A percentile compares a stretch with the other conserved stretches of the same genome.
Conservation (phyloP, 75 land plant species). For the Gnetum montanum region DNA sequence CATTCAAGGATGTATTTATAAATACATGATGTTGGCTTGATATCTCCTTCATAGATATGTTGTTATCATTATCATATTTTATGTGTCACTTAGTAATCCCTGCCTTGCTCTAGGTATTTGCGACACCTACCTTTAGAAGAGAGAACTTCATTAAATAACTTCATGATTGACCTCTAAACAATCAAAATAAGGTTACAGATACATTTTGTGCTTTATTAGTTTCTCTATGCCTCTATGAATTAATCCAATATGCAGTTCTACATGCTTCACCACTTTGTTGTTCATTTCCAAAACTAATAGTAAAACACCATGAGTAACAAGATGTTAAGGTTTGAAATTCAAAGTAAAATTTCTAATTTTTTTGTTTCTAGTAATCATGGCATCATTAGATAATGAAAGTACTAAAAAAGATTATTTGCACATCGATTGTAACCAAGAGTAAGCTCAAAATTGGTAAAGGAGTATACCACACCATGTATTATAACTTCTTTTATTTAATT, state of each 20-base stretch:
- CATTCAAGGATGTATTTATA: background rate
- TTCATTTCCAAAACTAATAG: constrained; percentile 7
- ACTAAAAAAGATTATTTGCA: too few relatives aligned
- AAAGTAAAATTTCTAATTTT: constrained; percentile 6
- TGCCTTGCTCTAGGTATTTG: background rate
- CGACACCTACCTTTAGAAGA: background rate
- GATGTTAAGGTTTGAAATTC: constrained; percentile 10
- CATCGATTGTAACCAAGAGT: too few relatives aligned
- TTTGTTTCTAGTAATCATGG: background rate
- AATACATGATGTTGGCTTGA: background rate
- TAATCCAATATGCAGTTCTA: too few relatives aligned
- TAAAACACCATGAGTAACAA: constrained; percentile 8
- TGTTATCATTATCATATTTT: background rate
- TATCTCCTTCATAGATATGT: background rate
- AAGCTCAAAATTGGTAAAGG: too few relatives aligned
- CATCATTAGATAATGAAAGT: too few relatives aligned
- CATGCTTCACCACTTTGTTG: constrained; percentile 12
- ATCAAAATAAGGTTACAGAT: too few relatives aligned
- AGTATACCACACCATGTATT: too few relatives aligned
- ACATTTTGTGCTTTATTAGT: too few relatives aligned
- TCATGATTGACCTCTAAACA: background rate
- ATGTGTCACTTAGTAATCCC: background rate
- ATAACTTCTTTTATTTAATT: too few relatives aligned
- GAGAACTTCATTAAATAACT: background rate
- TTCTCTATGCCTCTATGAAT: too few relatives aligned